Conservation (phyloP, 495 filamentous ascomycete species). For the Neurospora africana region DNA sequence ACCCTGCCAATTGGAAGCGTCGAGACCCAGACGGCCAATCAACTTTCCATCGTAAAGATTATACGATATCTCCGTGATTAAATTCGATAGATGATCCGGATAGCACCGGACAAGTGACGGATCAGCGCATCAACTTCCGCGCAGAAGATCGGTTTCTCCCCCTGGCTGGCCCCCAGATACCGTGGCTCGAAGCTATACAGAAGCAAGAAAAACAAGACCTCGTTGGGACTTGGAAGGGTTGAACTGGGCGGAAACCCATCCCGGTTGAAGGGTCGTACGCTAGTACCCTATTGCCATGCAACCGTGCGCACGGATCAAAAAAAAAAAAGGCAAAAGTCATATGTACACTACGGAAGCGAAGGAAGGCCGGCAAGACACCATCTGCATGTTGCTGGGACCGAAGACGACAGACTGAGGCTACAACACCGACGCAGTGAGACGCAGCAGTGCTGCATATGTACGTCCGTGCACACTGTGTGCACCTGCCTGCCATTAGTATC, state of each 20-base stretch:
- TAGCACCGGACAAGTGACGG: not conserved
- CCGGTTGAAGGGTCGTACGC: not conserved
- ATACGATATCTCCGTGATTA: not conserved
- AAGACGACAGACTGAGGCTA: no score
- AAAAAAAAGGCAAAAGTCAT: no score
- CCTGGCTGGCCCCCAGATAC: not conserved
- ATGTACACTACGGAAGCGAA: not conserved
- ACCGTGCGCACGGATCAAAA: not conserved
- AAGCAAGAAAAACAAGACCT: not conserved
- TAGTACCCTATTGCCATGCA: not conserved
- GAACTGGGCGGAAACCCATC: not conserved
- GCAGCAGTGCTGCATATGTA: not conserved
- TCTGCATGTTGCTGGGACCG: not conserved
- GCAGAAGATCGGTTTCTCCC: not conserved
- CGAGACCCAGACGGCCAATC: not conserved
- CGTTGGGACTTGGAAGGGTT: not conserved
- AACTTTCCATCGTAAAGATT: not conserved
- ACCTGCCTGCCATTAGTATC: not conserved
- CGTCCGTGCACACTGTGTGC: not conserved
- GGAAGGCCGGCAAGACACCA: not conserved
- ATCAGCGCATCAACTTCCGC: not conserved
- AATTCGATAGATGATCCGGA: not conserved
- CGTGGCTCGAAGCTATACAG: not conserved
- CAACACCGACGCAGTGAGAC: no score
- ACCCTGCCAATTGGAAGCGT: not conserved